Base-by-base conservation (phyloP, 257 asterid genomes). In the Voacanga thouarsii region DNA sequence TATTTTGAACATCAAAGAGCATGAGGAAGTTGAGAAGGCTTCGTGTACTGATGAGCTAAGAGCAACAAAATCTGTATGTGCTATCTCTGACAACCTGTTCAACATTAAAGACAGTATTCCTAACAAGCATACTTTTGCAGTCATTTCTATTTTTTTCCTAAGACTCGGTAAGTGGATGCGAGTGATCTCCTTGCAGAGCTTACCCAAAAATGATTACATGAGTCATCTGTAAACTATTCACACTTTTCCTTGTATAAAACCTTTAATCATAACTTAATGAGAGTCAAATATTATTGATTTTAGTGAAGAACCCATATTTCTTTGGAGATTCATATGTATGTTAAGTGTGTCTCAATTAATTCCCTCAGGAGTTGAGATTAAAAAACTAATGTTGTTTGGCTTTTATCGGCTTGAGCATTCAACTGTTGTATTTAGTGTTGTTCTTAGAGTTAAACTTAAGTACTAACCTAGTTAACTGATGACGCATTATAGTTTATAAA, bases 161-260 rank as follows among this genome's bases (percentile, higher is more conserved):
- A 90, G 83, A 84, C 96, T 95, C 74, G 98, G 99, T 93, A 83
- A 85, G 92, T 90, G 68, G 73, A 75, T 67, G 15, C 77, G 53
- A 80, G 60, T 70, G 68, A 68, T 49, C 60, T 74, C 69, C 19
- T 55, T 28, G 68, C 43, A 3, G 51, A 7, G 64, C 2, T 30
- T 66, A 56, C 19, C 30, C 8, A 47, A 49, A 19, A 50, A 18
- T n/a, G 24, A 10, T 7, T 39, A 41, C 33, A 59, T 81, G 60
- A 26, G 14, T 63, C 69, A 63, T 26, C 23, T 28, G 44, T 63
- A 30, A 12, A 63, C 44, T 63, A 8, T 63, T 63, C 63, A 68
- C 30, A 43, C 47, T 75, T 51, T 61, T 82, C 68, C 45, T 6
- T 50, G 14, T 28, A 63, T 3, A 24, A n/a, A 23, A 28, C 69